These are phyloP conservation scores for Xylariaceae sp. DNA, from an alignment of 2,329 filamentous ascomycete genomes.

Conservation along the genomic window DNA sequence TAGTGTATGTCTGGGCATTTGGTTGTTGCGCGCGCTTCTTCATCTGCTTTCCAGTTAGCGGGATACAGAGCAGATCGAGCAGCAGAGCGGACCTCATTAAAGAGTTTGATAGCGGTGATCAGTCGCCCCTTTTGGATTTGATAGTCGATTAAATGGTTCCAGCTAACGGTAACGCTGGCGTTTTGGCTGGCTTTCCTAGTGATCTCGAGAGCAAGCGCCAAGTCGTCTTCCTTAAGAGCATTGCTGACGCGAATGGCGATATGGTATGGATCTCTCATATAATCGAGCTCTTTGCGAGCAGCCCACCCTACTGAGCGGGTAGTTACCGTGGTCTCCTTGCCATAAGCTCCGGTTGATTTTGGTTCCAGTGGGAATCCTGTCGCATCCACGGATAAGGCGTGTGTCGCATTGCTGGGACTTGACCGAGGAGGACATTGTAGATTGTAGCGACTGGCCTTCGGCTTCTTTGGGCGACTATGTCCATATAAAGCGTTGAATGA, in stretches of 20 bases:
- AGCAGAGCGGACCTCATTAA: constrained; percentile 65
- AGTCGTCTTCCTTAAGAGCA: constrained; percentile 55
- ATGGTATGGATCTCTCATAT: constrained; percentile 66
- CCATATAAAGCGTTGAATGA: constrained; percentile 22
- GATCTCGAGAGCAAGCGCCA: constrained; percentile 64
- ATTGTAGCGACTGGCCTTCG: constrained; percentile 1
- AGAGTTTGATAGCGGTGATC: constrained; percentile 69
- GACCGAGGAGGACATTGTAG: constrained; percentile 10
- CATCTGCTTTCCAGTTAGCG: constrained; percentile 58
- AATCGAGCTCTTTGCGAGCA: constrained; percentile 55
- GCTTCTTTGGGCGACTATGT: constrained; percentile 17
- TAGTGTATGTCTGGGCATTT: constrained; percentile 77
- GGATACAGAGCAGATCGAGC: constrained; percentile 6
- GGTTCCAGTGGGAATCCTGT: background rate
- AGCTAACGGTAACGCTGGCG: constrained; percentile 67
- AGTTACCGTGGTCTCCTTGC: constrained; percentile 23
- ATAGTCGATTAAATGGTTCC: constrained; percentile 81
- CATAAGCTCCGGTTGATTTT: constrained; percentile 19
- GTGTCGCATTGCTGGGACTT: constrained; percentile 22
- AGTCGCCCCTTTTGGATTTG: constrained; percentile 58
- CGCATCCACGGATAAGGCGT: background rate
- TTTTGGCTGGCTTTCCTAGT: constrained; percentile 64
- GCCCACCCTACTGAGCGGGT: constrained; percentile 33
- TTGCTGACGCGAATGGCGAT: constrained; percentile 64
- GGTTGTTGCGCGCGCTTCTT: constrained; percentile 85